Evolutionary conservation across 2,329 filamentous ascomycete genomes (phyloP).

Genomic region (Podosphaera fusca): DNA sequence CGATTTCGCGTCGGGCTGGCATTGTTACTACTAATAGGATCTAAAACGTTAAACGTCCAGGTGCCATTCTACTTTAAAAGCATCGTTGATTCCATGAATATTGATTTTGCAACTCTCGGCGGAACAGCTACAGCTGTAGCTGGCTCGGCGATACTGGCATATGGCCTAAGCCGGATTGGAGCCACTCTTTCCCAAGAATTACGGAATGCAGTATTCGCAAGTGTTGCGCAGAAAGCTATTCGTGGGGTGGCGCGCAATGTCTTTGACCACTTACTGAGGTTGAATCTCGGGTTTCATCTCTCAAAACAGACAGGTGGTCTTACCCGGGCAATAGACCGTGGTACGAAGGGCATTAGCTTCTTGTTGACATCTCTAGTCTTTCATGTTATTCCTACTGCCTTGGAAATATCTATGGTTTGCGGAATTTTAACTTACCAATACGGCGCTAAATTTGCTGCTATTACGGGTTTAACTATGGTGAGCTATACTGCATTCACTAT

Average conservation of each 20-base stretch:
- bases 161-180: constrained; percentile 71
- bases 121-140: constrained; percentile 76
- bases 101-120: constrained; percentile 70
- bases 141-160: constrained; percentile 80
- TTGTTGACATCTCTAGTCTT: constrained; percentile 95
- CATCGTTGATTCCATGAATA: constrained; percentile 94
- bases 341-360: constrained; percentile 97
- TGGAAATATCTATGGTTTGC: constrained; percentile 90
- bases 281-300: constrained; percentile 87
- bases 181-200: constrained; percentile 81
- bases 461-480: constrained; percentile 77
- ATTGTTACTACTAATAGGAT: constrained; percentile 62
- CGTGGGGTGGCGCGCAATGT: constrained; percentile 76
- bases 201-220: constrained; percentile 89
- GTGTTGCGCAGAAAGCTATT: constrained; percentile 91
- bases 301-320: constrained; percentile 85
- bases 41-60: constrained; percentile 91
- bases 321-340: constrained; percentile 82
- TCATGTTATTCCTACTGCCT: constrained; percentile 75
- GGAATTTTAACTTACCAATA: constrained; percentile 94
- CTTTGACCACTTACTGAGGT: constrained; percentile 66
- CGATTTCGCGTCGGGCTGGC: constrained; percentile 69
- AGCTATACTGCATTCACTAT: constrained; percentile 95
- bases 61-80: constrained; percentile 98
- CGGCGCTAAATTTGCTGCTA: constrained; percentile 70